phyloP scores from a whole-genome alignment of 108 stramenopile species.

The Pelagomonas calceolata region DNA sequence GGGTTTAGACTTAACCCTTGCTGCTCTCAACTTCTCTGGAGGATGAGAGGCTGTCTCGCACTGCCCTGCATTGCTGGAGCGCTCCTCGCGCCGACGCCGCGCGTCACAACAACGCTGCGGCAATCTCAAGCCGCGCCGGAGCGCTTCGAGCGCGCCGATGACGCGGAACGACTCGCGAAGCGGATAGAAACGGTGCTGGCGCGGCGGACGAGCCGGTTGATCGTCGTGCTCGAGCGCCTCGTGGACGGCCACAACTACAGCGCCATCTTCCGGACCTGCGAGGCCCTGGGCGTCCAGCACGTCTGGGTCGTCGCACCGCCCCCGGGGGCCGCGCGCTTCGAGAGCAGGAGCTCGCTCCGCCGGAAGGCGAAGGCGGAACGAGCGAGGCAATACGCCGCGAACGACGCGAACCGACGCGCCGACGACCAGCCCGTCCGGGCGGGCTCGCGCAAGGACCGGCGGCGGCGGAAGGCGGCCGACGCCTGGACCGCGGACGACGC shows the following conservation, averaged over 20 bases:
- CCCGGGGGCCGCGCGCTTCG: background rate
- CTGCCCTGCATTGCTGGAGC: no score
- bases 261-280: slow-evolving; percentile 9
- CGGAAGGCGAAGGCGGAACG: background rate
- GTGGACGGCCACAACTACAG: slow-evolving; percentile 9
- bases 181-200: slow-evolving; percentile 4
- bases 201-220: background rate
- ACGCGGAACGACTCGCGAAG: background rate
- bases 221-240: slow-evolving; percentile 6
- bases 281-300: slow-evolving; percentile 71
- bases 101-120: no score
- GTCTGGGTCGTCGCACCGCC: slow-evolving; percentile 66
- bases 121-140: no score
- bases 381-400: background rate
- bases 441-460: background rate
- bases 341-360: no score
- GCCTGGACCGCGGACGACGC: background rate
- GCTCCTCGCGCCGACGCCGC: no score
- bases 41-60: no score
- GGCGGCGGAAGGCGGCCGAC: background rate
- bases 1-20: no score
- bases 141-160: background rate
- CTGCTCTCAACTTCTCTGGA: no score
- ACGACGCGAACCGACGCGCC: background rate
- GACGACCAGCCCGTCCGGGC: background rate